Conservation (phyloP, 176 grass and related monocot species). For the Carex littledalei region DNA sequence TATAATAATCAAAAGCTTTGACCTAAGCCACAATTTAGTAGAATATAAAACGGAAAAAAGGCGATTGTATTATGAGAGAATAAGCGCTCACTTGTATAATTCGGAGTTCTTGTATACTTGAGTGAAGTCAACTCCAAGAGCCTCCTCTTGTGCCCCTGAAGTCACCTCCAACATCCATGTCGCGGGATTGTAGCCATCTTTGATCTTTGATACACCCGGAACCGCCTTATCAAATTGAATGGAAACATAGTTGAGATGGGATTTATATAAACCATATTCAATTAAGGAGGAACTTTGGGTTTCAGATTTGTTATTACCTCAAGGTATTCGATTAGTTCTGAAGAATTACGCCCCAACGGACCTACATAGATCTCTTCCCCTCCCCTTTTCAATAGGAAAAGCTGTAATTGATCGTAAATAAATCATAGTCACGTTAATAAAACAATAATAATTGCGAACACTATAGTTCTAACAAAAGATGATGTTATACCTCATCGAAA, state of each 20-base stretch:
- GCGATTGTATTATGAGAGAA: not conserved
- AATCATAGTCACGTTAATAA: not conserved
- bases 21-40: not conserved
- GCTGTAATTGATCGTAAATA: not conserved
- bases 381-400: not conserved
- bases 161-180: conserved; percentile 97
- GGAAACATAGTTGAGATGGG: not conserved
- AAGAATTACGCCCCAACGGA: conserved; percentile 40
- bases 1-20: not conserved
- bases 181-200: conserved; percentile 86
- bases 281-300: conserved; percentile 8
- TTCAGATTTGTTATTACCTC: conserved; percentile 47
- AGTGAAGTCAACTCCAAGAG: conserved; percentile 51
- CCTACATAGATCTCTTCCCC: not conserved
- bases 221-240: conserved; percentile 26
- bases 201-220: conserved; percentile 62
- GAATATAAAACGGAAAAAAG: not conserved
- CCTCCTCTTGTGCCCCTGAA: conserved; percentile 46
- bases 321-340: conserved; percentile 63
- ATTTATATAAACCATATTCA: not conserved
- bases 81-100: conserved; percentile 59
- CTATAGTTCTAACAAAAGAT: not conserved
- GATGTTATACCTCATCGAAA: conserved; percentile 29
- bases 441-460: not conserved
- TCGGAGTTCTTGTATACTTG: conserved; percentile 75